These are phyloP conservation scores for Chlorella variabilis DNA, from an alignment of 163 green algal species.

Conservation along the genomic window DNA sequence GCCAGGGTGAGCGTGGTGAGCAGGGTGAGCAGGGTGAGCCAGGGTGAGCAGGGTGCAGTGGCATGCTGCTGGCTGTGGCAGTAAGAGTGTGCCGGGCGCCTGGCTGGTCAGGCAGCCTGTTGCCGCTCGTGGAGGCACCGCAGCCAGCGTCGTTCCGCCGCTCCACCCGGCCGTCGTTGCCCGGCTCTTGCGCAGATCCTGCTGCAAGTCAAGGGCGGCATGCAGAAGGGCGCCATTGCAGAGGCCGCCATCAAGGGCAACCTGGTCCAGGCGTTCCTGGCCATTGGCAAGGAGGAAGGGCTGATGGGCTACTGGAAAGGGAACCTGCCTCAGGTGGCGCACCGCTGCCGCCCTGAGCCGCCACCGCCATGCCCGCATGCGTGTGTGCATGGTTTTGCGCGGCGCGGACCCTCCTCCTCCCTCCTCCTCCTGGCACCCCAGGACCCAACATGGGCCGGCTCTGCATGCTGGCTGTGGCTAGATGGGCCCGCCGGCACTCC, in stretches of 20 bases:
- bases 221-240: constrained; percentile 59
- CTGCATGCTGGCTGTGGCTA: too few species aligned
- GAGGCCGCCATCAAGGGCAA: constrained; percentile 61
- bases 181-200: constrained; percentile 65
- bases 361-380: background rate
- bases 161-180: background rate
- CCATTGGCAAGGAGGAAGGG: constrained; percentile 77
- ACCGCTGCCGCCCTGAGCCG: background rate
- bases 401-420: too few species aligned
- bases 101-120: too few species aligned
- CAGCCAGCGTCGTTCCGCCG: too few species aligned
- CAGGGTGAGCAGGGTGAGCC: too few species aligned
- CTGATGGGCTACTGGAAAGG: constrained; percentile 86
- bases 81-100: too few species aligned
- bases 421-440: too few species aligned
- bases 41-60: too few species aligned
- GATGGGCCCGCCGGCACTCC: too few species aligned
- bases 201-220: constrained; percentile 63
- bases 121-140: background rate
- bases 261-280: constrained; percentile 68
- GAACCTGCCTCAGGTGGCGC: constrained; percentile 77
- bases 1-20: too few species aligned
- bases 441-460: too few species aligned
- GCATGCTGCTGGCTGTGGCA: too few species aligned
- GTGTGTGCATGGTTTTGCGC: background rate